These are phyloP conservation scores for Curvularia spicifera DNA, from an alignment of 2,329 filamentous ascomycete species.

Conservation along the genomic window DNA sequence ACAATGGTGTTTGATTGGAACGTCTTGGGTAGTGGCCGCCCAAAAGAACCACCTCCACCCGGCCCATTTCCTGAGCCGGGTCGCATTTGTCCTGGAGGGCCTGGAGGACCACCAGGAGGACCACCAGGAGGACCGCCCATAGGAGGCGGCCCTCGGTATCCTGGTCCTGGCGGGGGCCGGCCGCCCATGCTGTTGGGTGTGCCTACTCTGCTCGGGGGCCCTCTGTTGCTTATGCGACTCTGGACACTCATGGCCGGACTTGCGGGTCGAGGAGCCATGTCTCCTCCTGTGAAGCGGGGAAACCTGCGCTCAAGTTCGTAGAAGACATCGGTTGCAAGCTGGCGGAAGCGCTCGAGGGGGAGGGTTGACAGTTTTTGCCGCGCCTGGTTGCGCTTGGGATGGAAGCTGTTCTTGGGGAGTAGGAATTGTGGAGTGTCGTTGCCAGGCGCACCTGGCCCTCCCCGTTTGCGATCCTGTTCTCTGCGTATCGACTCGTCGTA, in stretches of 20 bases:
- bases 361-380: slow-evolving; percentile 92
- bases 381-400: slow-evolving; percentile 97
- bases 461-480: slow-evolving; percentile 65
- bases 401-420: slow-evolving; percentile 85
- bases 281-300: slow-evolving; percentile 75
- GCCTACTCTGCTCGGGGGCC: slow-evolving; percentile 61
- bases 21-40: slow-evolving; percentile 82
- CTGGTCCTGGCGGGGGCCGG: slow-evolving; percentile 46
- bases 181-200: slow-evolving; percentile 65
- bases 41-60: slow-evolving; percentile 62
- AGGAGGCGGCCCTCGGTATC: slow-evolving; percentile 37
- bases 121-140: slow-evolving; percentile 26
- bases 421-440: slow-evolving; percentile 65
- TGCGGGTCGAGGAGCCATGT: slow-evolving; percentile 68
- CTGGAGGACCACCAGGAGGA: slow-evolving; percentile 53
- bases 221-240: slow-evolving; percentile 58
- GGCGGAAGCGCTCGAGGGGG: slow-evolving; percentile 83
- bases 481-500: slow-evolving; percentile 92
- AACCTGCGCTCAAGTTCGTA: slow-evolving; percentile 92
- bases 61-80: slow-evolving; percentile 31
- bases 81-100: slow-evolving; percentile 46
- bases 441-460: slow-evolving; percentile 56
- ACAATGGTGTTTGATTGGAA: slow-evolving; percentile 96
- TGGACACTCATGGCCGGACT: slow-evolving; percentile 70
- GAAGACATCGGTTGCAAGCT: slow-evolving; percentile 94